Evolutionary conservation across 257 asterid genomes (phyloP).

Genomic region (Solanum paucissectum): DNA sequence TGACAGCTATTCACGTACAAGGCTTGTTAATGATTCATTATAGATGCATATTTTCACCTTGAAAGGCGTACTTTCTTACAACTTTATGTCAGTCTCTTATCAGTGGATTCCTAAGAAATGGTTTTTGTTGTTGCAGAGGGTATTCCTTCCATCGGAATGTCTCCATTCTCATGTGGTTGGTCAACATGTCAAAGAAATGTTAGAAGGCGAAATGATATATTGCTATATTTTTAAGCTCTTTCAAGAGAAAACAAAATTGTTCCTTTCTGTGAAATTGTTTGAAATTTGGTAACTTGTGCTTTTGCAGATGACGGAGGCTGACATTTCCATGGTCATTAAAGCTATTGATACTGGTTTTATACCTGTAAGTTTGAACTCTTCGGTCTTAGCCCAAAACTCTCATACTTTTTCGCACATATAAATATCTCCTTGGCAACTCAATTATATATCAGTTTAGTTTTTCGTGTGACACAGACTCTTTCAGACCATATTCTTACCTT

Average conservation of each 20-base stretch:
- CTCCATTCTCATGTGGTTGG: conserved; percentile 98
- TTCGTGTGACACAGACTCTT: not conserved
- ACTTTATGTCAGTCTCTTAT: not conserved
- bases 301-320: conserved; percentile 61
- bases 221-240: not conserved
- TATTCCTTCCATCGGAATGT: conserved; percentile 89
- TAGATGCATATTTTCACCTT: not conserved
- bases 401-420: not conserved
- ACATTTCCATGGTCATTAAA: conserved; percentile 40
- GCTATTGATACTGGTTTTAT: conserved; percentile 70
- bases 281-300: conserved; percentile 1
- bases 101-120: not conserved
- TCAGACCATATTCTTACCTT: not conserved
- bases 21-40: not conserved
- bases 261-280: not conserved
- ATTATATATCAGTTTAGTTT: not conserved
- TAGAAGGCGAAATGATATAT: conserved; percentile 23
- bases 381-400: not conserved
- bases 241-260: not conserved
- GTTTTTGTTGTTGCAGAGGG: conserved; percentile 57
- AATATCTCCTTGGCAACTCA: not conserved
- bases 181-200: conserved; percentile 78
- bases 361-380: conserved; percentile 57
- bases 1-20: not conserved
- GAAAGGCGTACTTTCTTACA: not conserved